A percentile compares a stretch with the other conserved stretches of the same genome.
Evolutionary conservation across 2,329 filamentous ascomycete genomes (phyloP).

Genomic region (Periconia macrospinosa): DNA sequence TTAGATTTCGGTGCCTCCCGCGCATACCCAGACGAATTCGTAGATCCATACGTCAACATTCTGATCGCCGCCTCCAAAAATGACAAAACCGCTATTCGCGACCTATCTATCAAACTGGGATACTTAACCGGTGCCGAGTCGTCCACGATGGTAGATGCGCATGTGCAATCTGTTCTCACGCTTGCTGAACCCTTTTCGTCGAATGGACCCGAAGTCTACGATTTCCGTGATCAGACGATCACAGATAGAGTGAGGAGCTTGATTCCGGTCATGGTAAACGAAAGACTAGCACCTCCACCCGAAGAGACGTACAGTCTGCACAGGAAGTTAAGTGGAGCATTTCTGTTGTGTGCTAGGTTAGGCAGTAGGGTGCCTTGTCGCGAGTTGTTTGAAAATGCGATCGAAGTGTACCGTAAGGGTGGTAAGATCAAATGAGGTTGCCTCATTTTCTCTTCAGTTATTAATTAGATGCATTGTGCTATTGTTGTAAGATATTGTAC

Average conservation of each 20-base stretch:
- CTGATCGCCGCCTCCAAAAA: conserved; percentile 76
- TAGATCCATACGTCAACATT: conserved; percentile 76
- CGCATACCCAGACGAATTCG: conserved; percentile 79
- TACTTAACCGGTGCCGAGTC: conserved; percentile 93
- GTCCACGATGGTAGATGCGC: conserved; percentile 82
- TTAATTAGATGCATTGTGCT: background rate
- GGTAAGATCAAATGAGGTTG: conserved; percentile 15
- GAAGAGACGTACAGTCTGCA: conserved; percentile 98
- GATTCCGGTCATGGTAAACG: conserved; percentile 91
- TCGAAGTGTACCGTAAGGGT: conserved; percentile 37
- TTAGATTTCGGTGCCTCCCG: conserved; percentile 94
- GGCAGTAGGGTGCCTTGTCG: conserved; percentile 81
- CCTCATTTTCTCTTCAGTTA: background rate
- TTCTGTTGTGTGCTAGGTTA: conserved; percentile 83
- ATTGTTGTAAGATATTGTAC: conserved; percentile 4
- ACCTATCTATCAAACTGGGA: conserved; percentile 74
- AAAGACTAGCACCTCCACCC: conserved; percentile 85
- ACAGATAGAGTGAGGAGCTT: conserved; percentile 86
- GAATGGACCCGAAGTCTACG: conserved; percentile 78
- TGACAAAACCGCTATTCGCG: conserved; percentile 65
- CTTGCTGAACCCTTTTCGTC: conserved; percentile 86
- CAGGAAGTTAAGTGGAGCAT: conserved; percentile 92
- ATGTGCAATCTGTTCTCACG: conserved; percentile 83
- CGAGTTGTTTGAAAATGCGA: conserved; percentile 71
- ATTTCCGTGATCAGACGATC: conserved; percentile 93